phyloP scores from a whole-genome alignment of 192 early-diverging fungal species.

The Backusella liffmaniae region DNA sequence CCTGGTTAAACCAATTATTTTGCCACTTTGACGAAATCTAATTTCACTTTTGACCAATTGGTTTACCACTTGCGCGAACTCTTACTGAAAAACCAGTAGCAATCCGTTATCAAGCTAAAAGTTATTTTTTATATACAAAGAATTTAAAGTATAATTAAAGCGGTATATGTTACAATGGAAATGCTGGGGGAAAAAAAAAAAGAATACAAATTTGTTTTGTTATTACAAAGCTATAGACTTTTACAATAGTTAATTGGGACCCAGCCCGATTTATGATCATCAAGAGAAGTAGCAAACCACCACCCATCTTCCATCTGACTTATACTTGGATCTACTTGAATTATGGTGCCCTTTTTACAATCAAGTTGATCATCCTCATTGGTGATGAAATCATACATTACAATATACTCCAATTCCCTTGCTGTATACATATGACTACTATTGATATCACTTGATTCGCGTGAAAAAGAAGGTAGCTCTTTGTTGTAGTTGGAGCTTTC shows the following conservation, averaged over 20 bases:
- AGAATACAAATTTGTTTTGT: neutral
- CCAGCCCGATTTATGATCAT: conserved; percentile 10
- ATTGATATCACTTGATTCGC: neutral
- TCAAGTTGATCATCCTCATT: conserved; percentile 16
- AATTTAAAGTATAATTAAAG: neutral
- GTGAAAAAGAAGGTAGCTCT: neutral
- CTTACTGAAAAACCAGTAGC: too few species aligned
- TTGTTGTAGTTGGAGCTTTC: neutral
- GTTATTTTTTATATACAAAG: conserved; percentile 7
- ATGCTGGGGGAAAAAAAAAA: conserved; percentile 1
- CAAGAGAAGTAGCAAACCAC: conserved; percentile 11
- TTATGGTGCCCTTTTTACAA: conserved; percentile 5
- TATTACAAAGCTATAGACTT: conserved; percentile 12
- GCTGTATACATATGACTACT: neutral
- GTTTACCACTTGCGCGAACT: too few species aligned
- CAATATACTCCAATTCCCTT: conserved; percentile 11
- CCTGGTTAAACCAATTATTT: too few species aligned
- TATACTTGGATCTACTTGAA: conserved; percentile 1
- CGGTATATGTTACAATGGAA: neutral
- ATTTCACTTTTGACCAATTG: too few species aligned
- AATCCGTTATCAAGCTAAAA: neutral
- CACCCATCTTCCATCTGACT: conserved; percentile 9
- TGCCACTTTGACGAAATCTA: too few species aligned
- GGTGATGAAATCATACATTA: conserved; percentile 13
- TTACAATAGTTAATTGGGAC: conserved; percentile 14